Conservation (phyloP, 768 basidiomycete genomes). For the Thelephora ganbajun region DNA sequence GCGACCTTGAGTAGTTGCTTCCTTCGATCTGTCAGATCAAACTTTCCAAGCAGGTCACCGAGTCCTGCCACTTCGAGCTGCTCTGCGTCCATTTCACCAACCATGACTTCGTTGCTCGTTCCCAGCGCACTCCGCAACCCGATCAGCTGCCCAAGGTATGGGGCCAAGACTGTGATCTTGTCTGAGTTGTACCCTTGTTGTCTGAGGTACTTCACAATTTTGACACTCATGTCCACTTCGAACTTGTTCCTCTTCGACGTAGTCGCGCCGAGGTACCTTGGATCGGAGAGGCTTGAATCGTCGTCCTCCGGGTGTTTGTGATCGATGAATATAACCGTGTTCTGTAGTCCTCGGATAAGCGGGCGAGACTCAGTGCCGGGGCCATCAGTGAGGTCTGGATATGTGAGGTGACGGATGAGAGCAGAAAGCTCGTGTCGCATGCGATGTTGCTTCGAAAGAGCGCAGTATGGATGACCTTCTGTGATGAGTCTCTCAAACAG, state of each 20-base stretch:
- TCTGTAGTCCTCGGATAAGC: conserved; percentile 36
- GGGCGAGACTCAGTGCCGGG: conserved; percentile 33
- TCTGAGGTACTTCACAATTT: conserved; percentile 47
- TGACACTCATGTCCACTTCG: conserved; percentile 51
- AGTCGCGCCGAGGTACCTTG: conserved; percentile 29
- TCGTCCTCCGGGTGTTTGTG: conserved; percentile 45
- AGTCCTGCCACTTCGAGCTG: conserved; percentile 49
- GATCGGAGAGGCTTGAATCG: conserved; percentile 24
- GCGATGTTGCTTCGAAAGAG: conserved; percentile 45
- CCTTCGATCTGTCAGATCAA: conserved; percentile 23
- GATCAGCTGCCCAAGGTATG: conserved; percentile 52
- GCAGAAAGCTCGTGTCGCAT: conserved; percentile 66
- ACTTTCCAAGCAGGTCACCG: too few relatives aligned
- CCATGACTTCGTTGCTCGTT: conserved; percentile 34
- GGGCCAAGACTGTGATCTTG: conserved; percentile 50
- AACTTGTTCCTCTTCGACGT: conserved; percentile 48
- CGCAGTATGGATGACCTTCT: conserved; percentile 46
- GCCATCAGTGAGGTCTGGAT: conserved; percentile 49
- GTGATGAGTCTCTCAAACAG: conserved; percentile 57
- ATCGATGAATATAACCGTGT: conserved; percentile 48
- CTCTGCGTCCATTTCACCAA: conserved; percentile 46
- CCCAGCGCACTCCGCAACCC: conserved; percentile 31
- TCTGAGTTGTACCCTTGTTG: conserved; percentile 57
- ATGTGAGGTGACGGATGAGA: conserved; percentile 49
- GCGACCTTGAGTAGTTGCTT: conserved; percentile 41